Conservation (phyloP, 192 early-diverging fungal species). For the Coemansia sp. region DNA sequence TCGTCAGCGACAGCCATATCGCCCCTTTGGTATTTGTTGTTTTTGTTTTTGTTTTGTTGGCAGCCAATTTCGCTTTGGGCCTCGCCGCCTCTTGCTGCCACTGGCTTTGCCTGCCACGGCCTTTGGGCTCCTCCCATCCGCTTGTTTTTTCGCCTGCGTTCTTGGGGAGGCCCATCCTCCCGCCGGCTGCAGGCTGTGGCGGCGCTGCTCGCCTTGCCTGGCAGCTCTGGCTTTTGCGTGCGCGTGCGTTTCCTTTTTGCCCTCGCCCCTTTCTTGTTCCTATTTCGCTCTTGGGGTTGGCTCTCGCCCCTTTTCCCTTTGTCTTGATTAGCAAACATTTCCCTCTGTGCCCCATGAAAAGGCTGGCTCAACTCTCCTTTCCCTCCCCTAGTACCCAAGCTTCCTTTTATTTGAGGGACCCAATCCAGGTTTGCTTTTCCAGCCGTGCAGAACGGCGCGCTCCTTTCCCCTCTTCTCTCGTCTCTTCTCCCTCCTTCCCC, state of each 20-base stretch:
- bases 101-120: constrained; percentile 13
- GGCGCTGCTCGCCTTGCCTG: not conserved
- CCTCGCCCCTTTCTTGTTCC: no score
- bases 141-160: not conserved
- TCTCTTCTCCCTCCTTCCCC: not conserved
- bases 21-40: constrained; percentile 9
- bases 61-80: not conserved
- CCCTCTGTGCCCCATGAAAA: constrained; percentile 4
- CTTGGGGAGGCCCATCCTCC: no score
- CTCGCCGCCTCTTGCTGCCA: constrained; percentile 13
- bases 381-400: no score
- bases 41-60: constrained; percentile 16
- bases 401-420: not conserved
- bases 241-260: no score
- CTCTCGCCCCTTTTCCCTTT: not conserved
- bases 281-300: not conserved
- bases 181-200: constrained; percentile 1
- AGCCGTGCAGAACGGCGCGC: not conserved
- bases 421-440: not conserved
- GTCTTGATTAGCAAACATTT: not conserved
- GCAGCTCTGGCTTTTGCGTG: not conserved
- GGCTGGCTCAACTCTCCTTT: no score
- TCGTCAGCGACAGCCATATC: constrained; percentile 7
- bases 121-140: not conserved
- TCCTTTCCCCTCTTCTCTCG: not conserved